Evolutionary conservation across 2,329 filamentous ascomycete species (phyloP), one percentile per base, ranked within the genome.

Genomic region (Helotiales sp.): DNA sequence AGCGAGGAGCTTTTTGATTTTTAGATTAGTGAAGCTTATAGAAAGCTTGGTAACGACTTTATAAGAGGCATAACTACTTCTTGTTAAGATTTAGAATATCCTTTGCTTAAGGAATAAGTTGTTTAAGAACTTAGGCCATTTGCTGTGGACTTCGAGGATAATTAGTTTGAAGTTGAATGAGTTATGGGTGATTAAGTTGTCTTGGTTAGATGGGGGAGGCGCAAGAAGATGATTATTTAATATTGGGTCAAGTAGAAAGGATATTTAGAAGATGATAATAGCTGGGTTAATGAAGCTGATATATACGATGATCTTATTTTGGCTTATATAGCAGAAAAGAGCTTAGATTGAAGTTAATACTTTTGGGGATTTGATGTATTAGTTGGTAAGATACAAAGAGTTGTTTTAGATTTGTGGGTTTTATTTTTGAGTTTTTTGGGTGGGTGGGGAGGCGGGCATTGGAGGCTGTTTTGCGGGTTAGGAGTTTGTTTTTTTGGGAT

Each of bases 111-210:
- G 17, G 43, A 62, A 62, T 8, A 66, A 63, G 59, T 40, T 59
- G 26, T 63, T 66, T 43, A 58, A 17, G 60, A 58, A 63, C 26
- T 40, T 66, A 63, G 40, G 43, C 64, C 49, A 66, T 62, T n/a
- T n/a, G 50, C 59, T 60, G 24, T 66, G 11, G 58, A 63, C 62
- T 62, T 55, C 47, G 65, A 68, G 45, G 61, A 68, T 68, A 65
- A 68, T 57, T 34, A 68, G 55, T 68, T 65, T 59, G 63, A 65
- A 65, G 63, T 68, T 68, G 50, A 68, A 43, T 34, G 63, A 63
- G 63, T 68, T 65, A 59, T 68, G 55, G 63, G 63, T 63, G 50
- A 65, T 65, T 60, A 66, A 64, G 63, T 69, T 64, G 55, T 69
- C 67, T 59, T 37, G 37, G 52, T 66, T 61, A 30, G 67, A 30